Conservation (phyloP, 108 stramenopile genomes). For the Skeletonema potamos region DNA sequence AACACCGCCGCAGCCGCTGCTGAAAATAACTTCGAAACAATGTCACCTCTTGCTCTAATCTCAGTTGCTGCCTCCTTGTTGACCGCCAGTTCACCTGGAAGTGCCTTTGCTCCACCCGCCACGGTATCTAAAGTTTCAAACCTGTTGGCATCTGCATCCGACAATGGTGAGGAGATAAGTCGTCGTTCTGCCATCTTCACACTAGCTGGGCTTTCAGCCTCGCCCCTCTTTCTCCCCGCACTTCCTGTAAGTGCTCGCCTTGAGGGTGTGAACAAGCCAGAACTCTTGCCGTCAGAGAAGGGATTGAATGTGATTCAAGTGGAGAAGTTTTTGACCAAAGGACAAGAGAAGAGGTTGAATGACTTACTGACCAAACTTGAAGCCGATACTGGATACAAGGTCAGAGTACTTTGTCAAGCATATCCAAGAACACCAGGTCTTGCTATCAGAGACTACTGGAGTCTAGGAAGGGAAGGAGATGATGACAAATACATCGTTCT, state of each 20-base stretch:
- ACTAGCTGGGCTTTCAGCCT: conserved; percentile 8
- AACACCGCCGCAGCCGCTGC: no score
- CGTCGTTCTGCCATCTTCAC: conserved; percentile 18
- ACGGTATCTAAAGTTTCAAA: background rate
- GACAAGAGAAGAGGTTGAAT: conserved; percentile 78
- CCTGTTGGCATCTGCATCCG: background rate
- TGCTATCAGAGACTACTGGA: conserved; percentile 83
- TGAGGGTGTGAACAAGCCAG: conserved; percentile 86
- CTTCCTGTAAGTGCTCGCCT: conserved; percentile 63
- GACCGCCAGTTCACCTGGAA: background rate
- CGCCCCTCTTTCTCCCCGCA: conserved; percentile 6
- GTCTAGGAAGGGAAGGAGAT: conserved; percentile 84
- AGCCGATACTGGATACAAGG: conserved; percentile 77
- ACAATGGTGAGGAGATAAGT: background rate
- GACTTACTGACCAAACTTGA: conserved; percentile 66
- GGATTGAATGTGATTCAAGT: conserved; percentile 82
- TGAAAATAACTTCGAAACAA: background rate
- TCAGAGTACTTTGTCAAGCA: conserved; percentile 78
- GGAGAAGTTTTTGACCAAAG: conserved; percentile 81
- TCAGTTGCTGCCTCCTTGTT: conserved; percentile 7
- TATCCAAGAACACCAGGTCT: conserved; percentile 85
- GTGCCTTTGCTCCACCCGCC: background rate
- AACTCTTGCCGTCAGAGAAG: conserved; percentile 67
- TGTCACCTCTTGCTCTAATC: background rate
- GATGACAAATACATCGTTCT: conserved; percentile 89